phyloP scores from a whole-genome alignment of 2,329 filamentous ascomycete genomes.

The Fusarium succisae region DNA sequence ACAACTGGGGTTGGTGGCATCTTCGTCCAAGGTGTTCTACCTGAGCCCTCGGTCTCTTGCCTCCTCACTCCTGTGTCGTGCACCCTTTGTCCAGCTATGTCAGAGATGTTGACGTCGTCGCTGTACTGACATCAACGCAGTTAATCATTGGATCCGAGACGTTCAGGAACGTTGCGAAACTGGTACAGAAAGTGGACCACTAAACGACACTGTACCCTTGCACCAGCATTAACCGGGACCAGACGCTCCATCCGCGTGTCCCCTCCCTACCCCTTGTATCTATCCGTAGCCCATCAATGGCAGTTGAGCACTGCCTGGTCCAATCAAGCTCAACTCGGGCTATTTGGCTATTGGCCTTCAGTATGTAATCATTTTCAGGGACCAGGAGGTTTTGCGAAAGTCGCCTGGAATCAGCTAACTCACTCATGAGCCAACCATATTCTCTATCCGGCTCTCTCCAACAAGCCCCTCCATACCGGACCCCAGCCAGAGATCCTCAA shows the following conservation, averaged over 20 bases:
- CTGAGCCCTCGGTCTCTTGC: neutral
- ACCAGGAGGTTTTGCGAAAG: slow-evolving; percentile 20
- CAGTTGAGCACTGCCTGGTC: slow-evolving; percentile 7
- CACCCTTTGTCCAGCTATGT: neutral
- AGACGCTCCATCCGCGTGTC: slow-evolving; percentile 18
- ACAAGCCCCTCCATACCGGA: slow-evolving; percentile 13
- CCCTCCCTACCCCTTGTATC: slow-evolving; percentile 1
- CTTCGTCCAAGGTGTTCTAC: neutral
- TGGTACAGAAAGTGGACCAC: slow-evolving; percentile 6
- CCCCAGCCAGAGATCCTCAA: slow-evolving; percentile 15
- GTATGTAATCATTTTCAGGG: slow-evolving; percentile 2
- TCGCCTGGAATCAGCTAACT: slow-evolving; percentile 3
- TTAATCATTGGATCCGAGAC: slow-evolving; percentile 18
- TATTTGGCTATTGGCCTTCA: neutral
- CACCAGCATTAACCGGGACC: slow-evolving; percentile 15
- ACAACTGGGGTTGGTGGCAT: neutral
- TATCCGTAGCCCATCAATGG: neutral
- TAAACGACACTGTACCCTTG: slow-evolving; percentile 10
- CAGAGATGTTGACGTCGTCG: slow-evolving; percentile 2
- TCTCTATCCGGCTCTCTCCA: neutral
- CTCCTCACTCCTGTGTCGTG: neutral
- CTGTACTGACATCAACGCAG: slow-evolving; percentile 18
- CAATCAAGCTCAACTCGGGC: neutral
- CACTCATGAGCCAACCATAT: slow-evolving; percentile 21
- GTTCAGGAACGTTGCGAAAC: slow-evolving; percentile 29